These are phyloP conservation scores for Podospora fimiseda DNA, from an alignment of 495 filamentous ascomycete genomes.

Conservation along the genomic window DNA sequence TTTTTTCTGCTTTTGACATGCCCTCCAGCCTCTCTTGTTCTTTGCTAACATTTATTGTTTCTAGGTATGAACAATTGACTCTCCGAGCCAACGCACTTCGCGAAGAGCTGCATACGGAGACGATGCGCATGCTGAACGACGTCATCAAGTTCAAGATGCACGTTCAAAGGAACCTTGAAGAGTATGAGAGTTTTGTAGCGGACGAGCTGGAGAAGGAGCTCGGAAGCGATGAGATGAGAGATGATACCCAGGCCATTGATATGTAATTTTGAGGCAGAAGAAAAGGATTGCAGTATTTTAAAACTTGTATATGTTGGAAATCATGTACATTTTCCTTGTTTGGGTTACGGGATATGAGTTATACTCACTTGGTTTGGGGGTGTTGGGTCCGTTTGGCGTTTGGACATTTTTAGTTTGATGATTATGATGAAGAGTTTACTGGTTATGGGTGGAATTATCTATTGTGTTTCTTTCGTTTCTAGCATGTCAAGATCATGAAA, in stretches of 20 bases:
- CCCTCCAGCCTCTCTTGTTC: too few relatives aligned
- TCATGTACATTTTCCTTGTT: too few relatives aligned
- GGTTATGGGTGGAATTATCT: not conserved
- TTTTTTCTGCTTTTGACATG: slow-evolving; percentile 18
- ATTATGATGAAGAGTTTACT: not conserved
- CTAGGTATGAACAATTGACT: slow-evolving; percentile 81
- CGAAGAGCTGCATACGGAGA: slow-evolving; percentile 91
- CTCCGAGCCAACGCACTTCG: slow-evolving; percentile 75
- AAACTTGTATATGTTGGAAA: too few relatives aligned
- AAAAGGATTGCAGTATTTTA: too few relatives aligned
- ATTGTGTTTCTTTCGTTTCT: not conserved
- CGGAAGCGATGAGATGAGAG: slow-evolving; percentile 42
- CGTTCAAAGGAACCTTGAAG: slow-evolving; percentile 82
- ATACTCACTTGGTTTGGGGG: too few relatives aligned
- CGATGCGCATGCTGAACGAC: slow-evolving; percentile 92
- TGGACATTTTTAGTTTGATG: slow-evolving; percentile 1
- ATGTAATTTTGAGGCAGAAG: too few relatives aligned
- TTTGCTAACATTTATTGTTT: too few relatives aligned
- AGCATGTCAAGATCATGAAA: not conserved
- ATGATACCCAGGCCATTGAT: slow-evolving; percentile 24
- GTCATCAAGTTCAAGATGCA: slow-evolving; percentile 98
- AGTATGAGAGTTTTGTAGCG: slow-evolving; percentile 86
- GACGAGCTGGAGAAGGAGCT: slow-evolving; percentile 85
- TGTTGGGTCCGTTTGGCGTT: too few relatives aligned
- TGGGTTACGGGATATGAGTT: too few relatives aligned